Conservation (phyloP, 306 rosid species). For the Cucurbita ficifolia region DNA sequence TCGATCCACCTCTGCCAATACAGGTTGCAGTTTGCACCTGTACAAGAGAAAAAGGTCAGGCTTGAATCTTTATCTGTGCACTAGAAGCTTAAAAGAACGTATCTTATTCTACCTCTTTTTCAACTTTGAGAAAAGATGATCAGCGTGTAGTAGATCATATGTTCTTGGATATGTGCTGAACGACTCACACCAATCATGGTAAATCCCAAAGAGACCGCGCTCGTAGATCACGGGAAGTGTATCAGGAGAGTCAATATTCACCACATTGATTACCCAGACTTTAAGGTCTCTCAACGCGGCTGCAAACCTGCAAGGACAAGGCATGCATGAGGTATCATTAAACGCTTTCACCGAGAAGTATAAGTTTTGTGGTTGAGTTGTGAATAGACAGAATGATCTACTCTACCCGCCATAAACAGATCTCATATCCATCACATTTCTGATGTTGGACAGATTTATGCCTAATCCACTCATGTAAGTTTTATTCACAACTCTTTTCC, state of each 20-base stretch:
- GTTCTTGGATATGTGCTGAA: slow-evolving; percentile 83
- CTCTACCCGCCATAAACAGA: slow-evolving; percentile 90
- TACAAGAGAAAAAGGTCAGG: not conserved
- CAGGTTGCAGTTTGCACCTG: slow-evolving; percentile 66
- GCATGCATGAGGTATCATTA: not conserved
- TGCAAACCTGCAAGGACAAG: slow-evolving; percentile 50
- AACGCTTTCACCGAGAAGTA: not conserved
- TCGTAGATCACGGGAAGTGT: slow-evolving; percentile 84
- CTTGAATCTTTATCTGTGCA: not conserved
- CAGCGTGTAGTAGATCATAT: slow-evolving; percentile 82
- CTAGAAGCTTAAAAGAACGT: not conserved
- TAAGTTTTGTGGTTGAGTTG: not conserved
- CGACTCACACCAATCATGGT: slow-evolving; percentile 96
- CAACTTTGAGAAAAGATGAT: slow-evolving; percentile 67
- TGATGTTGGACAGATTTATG: slow-evolving; percentile 59
- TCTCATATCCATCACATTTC: slow-evolving; percentile 92
- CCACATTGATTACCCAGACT: slow-evolving; percentile 83
- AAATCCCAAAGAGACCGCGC: slow-evolving; percentile 87
- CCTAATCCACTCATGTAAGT: slow-evolving; percentile 46
- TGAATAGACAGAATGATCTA: slow-evolving; percentile 5
- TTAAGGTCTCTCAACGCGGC: slow-evolving; percentile 64
- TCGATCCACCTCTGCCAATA: slow-evolving; percentile 84
- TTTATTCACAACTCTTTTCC: slow-evolving; percentile 54
- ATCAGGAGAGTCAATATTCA: slow-evolving; percentile 64
- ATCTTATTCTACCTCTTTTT: slow-evolving; percentile 38